Evolutionary conservation across 257 asterid species (phyloP), one percentile per base, ranked within the genome.

Genomic region (Capsicum chinense): DNA sequence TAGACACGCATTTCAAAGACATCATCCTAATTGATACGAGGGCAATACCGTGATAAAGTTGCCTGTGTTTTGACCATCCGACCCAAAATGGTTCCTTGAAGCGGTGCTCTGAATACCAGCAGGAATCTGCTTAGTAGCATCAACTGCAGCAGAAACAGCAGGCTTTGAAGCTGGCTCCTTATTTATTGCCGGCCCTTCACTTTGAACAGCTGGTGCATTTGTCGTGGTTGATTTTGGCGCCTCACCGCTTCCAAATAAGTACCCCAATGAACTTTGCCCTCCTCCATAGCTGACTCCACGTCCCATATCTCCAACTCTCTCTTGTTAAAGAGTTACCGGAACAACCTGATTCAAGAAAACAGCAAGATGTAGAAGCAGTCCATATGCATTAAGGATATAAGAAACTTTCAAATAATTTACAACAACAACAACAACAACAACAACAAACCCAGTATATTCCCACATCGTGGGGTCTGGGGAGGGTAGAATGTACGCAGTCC

Each of bases 251-350:
- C 95, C 94, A 87, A 92, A 92, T 88, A 92, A 88, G 90, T 90
- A 92, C 2, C 93, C 95, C 83, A 92, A 80, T 50, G 95, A 92
- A 86, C 95, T 92, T 85, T 92, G 94, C 68, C 95, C 95, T 67
- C 94, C 95, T 10, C 92, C 95, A 37, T 90, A 89, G 92, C 95
- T 92, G 70, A 89, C 92, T 84, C 94, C 93, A 86, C 94, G 94
- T 48, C 95, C 88, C 94, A 92, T 92, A 35, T 85, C 66, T 81
- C 35, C 83, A 59, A 79, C 39, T 85, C 21, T 67, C 80, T 79
- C 56, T 17, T 67, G 48, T 66, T 60, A 69, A 59, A 52, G 54
- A 84, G 58, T 81, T 42, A 83, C 26, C 21, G 26, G 9, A 76
- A 76, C 15, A 78, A 26, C 50, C 64, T 33, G 81, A 54, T 26